phyloP scores from a whole-genome alignment of 805 yeast genomes.

The Hanseniaspora taiwanica region DNA sequence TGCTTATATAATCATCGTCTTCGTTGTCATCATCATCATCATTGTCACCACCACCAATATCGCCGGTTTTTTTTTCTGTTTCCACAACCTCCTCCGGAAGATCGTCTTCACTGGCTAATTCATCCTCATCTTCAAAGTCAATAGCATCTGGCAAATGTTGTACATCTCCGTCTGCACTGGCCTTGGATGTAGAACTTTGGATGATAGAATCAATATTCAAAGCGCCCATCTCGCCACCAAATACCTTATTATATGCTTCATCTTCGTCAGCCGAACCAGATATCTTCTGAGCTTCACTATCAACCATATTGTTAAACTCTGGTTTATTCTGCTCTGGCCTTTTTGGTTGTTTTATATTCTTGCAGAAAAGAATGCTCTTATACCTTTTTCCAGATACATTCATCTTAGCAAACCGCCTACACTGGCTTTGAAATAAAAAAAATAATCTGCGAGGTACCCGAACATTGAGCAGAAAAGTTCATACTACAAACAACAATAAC shows the following conservation, averaged over 20 bases:
- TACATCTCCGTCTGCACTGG: constrained; percentile 32
- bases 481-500: no score
- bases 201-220: constrained; percentile 21
- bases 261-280: constrained; percentile 24
- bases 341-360: no score
- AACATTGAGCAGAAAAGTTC: no score
- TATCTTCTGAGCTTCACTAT: not conserved
- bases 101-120: constrained; percentile 76
- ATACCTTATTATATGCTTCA: constrained; percentile 26
- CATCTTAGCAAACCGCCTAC: no score
- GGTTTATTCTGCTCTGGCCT: not conserved
- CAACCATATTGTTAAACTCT: no score
- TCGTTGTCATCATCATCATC: constrained; percentile 16
- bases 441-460: no score
- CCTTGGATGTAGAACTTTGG: constrained; percentile 8
- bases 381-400: no score
- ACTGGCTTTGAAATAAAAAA: no score
- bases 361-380: no score
- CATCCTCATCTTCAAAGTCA: constrained; percentile 91
- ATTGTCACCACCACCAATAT: no score
- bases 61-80: no score
- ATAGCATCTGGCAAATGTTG: constrained; percentile 85
- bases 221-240: constrained; percentile 26
- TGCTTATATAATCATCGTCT: constrained; percentile 13
- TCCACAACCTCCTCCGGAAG: constrained; percentile 25